phyloP scores from a whole-genome alignment of 2,329 filamentous ascomycete species.

The Fusarium beomiforme region DNA sequence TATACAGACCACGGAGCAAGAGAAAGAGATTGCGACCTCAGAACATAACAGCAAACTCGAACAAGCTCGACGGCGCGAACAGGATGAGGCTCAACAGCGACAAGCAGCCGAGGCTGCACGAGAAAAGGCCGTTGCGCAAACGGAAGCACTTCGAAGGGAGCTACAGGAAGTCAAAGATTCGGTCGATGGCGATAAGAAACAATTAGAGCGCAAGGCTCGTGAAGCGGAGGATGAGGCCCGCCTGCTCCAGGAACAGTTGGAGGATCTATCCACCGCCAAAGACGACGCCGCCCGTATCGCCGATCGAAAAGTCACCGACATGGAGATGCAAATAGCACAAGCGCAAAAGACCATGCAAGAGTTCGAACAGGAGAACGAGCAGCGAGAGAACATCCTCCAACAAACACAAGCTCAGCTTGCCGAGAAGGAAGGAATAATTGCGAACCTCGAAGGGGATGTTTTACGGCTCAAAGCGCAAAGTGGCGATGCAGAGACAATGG shows the following conservation, averaged over 20 bases:
- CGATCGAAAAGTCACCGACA: constrained; percentile 64
- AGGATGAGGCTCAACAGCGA: constrained; percentile 80
- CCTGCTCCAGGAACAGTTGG: constrained; percentile 80
- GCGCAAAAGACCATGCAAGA: constrained; percentile 63
- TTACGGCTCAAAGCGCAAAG: constrained; percentile 86
- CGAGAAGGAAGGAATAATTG: constrained; percentile 76
- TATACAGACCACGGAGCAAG: constrained; percentile 85
- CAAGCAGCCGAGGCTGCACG: constrained; percentile 68
- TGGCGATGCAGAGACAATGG: constrained; percentile 85
- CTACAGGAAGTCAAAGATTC: constrained; percentile 61
- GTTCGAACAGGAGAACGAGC: constrained; percentile 66
- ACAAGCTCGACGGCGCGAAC: constrained; percentile 81
- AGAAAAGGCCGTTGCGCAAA: constrained; percentile 59
- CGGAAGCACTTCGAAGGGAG: constrained; percentile 62
- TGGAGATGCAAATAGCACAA: constrained; percentile 62
- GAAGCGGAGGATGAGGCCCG: constrained; percentile 79
- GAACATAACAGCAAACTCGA: constrained; percentile 86
- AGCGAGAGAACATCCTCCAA: constrained; percentile 66
- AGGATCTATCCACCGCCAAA: constrained; percentile 71
- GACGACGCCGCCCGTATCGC: constrained; percentile 74
- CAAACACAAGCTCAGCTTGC: constrained; percentile 72
- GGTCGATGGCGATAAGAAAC: constrained; percentile 66
- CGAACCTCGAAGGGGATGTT: constrained; percentile 82
- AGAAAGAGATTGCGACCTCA: constrained; percentile 81
- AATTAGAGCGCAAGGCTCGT: constrained; percentile 74